Base-by-base conservation (phyloP, 2,329 filamentous ascomycete species). In the Aspergillus phoenicis region DNA sequence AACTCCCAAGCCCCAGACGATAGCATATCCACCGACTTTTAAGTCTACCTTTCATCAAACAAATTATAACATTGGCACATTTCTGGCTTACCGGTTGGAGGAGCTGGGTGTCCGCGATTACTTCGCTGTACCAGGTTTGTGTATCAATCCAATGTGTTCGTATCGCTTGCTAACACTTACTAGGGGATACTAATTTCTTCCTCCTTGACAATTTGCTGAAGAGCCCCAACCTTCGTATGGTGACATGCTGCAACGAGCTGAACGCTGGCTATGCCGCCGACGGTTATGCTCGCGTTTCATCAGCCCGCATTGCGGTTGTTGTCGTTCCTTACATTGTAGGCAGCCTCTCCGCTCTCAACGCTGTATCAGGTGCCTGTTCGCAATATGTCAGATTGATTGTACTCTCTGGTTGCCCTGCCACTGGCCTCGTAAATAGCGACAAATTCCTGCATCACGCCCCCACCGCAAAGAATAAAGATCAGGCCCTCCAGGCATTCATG, bases 231-330 rank as follows among this genome's bases (percentile, higher is more conserved):
- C 45, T 63, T 11, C 58, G 47, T 1, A 59, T 61, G 60, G 55
- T 65, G 2, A 47, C 47, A 5, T 62, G 64, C 22, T 65, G 64
- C 54, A 65, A 65, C 20, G 64, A 64, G 39, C 17, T 65, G 20
- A 65, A 65, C 26, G 48, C 57, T 1, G 64, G 64, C 8, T 65
- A 65, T 26, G 62, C 64, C 8, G 64, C 64, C 6, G 64, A 65
- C 22, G 64, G 64, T 4, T 65, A 64, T 22, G 62, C 64, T 4
- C 62, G 64, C 4, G 30, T 52, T 1, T 63, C 59, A 5, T 15
- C 45, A 5, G 20, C 48, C 2, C 52, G 43, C 7, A 49, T 62
- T 7, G 64, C 62, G 4, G 54, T 61, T 24, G 52, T 61, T 3
- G 36, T 65, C 1, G 45, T 64, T 6, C 58, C 64, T 5, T 65